These are phyloP conservation scores for Fusarium ramigenum DNA, from an alignment of 2,329 filamentous ascomycete species.

Conservation along the genomic window DNA sequence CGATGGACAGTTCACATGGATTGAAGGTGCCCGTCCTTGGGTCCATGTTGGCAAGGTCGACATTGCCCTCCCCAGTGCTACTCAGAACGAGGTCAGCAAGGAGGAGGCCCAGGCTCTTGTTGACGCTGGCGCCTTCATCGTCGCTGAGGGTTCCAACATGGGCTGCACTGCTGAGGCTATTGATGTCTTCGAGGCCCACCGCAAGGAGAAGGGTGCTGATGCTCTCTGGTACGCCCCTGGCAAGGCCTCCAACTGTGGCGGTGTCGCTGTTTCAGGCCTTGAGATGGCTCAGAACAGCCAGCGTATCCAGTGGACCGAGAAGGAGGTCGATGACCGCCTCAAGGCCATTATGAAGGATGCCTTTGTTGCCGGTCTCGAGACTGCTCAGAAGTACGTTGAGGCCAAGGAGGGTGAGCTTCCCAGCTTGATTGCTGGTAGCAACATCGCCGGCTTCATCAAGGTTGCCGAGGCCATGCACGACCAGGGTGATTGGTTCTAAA, in stretches of 20 bases:
- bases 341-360: conserved; percentile 95
- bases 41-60: conserved; percentile 88
- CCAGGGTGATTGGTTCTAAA: conserved; percentile 89
- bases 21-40: conserved; percentile 91
- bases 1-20: conserved; percentile 80
- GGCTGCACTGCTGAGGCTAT: conserved; percentile 97
- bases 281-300: conserved; percentile 99
- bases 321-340: conserved; percentile 92
- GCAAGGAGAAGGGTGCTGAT: conserved; percentile 72
- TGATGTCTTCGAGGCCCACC: conserved; percentile 85
- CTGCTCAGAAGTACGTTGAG: conserved; percentile 87
- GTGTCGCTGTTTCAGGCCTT: conserved; percentile 94
- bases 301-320: conserved; percentile 83
- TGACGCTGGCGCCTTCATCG: conserved; percentile 78
- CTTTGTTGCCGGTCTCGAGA: conserved; percentile 89
- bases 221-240: conserved; percentile 96
- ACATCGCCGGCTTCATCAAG: conserved; percentile 98
- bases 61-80: conserved; percentile 90
- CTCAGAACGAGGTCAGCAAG: conserved; percentile 95
- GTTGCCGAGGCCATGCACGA: conserved; percentile 93
- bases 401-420: conserved; percentile 84
- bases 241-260: conserved; percentile 97
- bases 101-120: conserved; percentile 90
- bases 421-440: conserved; percentile 89
- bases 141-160: conserved; percentile 99